Evolutionary conservation across 1,284 basidiomycete species (phyloP), one percentile per base, ranked within the genome.

Genomic region (Trichosporon faecale): DNA sequence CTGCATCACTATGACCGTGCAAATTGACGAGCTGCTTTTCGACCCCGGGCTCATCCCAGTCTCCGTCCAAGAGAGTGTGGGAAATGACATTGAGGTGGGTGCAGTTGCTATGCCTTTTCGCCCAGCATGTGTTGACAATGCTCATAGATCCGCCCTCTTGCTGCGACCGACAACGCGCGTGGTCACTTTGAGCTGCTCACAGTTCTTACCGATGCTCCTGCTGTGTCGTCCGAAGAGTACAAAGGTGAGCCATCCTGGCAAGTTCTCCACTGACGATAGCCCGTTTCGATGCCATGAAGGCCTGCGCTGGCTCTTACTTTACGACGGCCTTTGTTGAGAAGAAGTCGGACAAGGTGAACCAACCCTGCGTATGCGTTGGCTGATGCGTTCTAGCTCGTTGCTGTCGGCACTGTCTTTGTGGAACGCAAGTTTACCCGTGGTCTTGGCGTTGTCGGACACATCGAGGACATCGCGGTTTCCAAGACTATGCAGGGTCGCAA

Each of bases 401-500:
- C 88, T 23, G 89, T 91, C 46, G 96, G 95, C 16, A 89, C 90
- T 3, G 85, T 97, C 66, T 90, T 98, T 79, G 82, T 98, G 72
- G 96, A 98, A 84, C 91, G 90, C 85, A 98, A 99, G 86, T 98
- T 98, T 86, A 85, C 95, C 25, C 88, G 94, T 27, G 88, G 88
- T 8, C 85, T 91, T 18, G 93, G 93, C 23, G 86, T 87, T 69
- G 92, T 94, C 9, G 96, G 94, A 0, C 96, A 99, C 80, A 96
- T 99, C 73, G 96, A 99, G 84, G 96, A 99, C 80, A 98, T 99
- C 74, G 94, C 94, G 1, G 95, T 98, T 3, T 90, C 93, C 83
- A 89, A 91, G 83, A 86, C 84, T 60, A 89, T 91, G 84, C 95
- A 98, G 85, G 96, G 96, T 49, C 92, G 92, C 85, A 81, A 79